These are phyloP conservation scores for Ehretia macrophylla DNA, from an alignment of 257 asterid genomes.

Conservation along the genomic window DNA sequence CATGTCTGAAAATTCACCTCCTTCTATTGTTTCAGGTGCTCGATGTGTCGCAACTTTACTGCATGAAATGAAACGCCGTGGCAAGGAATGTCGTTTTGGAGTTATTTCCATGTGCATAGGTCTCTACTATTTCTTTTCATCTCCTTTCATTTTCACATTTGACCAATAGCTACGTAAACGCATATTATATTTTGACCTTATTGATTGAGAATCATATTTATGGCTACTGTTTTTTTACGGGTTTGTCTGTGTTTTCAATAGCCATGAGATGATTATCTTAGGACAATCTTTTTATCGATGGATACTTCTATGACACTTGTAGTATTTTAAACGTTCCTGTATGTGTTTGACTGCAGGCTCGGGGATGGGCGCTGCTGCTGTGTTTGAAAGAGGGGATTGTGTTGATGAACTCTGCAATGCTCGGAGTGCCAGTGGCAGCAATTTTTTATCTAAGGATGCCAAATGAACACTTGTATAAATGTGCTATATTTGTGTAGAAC, in stretches of 20 bases:
- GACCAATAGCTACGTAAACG: too few relatives aligned
- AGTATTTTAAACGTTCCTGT: too few relatives aligned
- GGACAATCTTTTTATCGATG: too few relatives aligned
- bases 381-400: constrained; percentile 71
- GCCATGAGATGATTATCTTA: too few relatives aligned
- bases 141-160: too few relatives aligned
- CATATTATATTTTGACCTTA: too few relatives aligned
- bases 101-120: constrained; percentile 98
- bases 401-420: constrained; percentile 55
- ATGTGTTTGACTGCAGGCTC: neutral
- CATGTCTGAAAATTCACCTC: neutral
- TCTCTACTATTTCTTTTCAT: too few relatives aligned
- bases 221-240: too few relatives aligned
- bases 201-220: too few relatives aligned
- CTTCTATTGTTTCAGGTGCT: constrained; percentile 47
- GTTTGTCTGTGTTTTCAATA: too few relatives aligned
- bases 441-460: constrained; percentile 39
- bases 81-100: constrained; percentile 81
- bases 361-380: neutral
- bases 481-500: neutral
- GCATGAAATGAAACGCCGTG: constrained; percentile 90
- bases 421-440: constrained; percentile 20
- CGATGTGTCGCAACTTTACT: constrained; percentile 85
- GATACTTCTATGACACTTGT: too few relatives aligned
- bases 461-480: constrained; percentile 2